Conservation (phyloP, 2,329 filamentous ascomycete genomes). For the Fusarium clavum region DNA sequence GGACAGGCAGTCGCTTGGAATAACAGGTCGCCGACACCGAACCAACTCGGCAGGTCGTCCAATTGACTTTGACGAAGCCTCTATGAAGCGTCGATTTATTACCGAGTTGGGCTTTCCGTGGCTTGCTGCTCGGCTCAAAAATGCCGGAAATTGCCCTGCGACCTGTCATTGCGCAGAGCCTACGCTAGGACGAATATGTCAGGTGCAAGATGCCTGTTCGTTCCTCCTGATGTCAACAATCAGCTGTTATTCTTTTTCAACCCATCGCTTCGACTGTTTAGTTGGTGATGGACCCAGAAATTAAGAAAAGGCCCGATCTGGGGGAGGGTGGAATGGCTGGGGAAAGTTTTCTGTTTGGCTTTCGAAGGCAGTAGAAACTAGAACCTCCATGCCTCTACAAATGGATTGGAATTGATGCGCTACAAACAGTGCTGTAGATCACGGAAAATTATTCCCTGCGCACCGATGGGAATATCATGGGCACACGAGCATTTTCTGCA, state of each 20-base stretch:
- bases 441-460: not conserved
- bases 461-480: not conserved
- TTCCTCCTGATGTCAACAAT: not conserved
- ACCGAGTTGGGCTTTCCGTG: conserved; percentile 27
- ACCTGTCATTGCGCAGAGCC: conserved; percentile 4
- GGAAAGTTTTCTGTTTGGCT: not conserved
- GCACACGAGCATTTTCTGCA: conserved; percentile 12
- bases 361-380: not conserved
- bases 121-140: conserved; percentile 31
- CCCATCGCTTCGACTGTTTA: not conserved
- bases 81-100: conserved; percentile 30
- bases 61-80: conserved; percentile 15
- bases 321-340: conserved; percentile 1
- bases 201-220: conserved; percentile 8
- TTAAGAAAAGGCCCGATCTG: not conserved
- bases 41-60: conserved; percentile 14
- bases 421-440: not conserved
- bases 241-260: not conserved
- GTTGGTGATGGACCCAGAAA: not conserved
- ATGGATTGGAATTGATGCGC: not conserved
- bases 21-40: not conserved
- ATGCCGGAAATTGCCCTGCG: conserved; percentile 25
- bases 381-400: not conserved
- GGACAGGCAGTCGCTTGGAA: not conserved
- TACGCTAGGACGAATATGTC: conserved; percentile 21